Conservation (phyloP, 225 moss, liverwort and hornwort species). For the Straminergon stramineum region DNA sequence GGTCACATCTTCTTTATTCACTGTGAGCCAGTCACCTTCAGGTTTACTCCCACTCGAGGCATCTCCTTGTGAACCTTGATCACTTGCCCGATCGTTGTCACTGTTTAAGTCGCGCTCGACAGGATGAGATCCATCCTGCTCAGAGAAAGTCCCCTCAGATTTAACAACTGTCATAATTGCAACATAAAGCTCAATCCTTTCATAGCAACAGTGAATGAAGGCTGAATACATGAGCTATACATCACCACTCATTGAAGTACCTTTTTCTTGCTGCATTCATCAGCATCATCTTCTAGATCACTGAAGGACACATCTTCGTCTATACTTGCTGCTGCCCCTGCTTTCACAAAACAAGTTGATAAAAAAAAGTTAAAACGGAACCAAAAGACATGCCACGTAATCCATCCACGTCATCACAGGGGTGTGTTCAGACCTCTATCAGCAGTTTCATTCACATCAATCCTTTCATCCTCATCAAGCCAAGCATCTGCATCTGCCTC, state of each 20-base stretch:
- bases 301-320: constrained; percentile 96
- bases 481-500: constrained; percentile 83
- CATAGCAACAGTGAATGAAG: not conserved
- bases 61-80: constrained; percentile 22
- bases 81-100: constrained; percentile 3
- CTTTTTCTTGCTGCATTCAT: constrained; percentile 32
- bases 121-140: constrained; percentile 27
- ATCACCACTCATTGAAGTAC: constrained; percentile 12
- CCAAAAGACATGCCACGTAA: not conserved
- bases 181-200: constrained; percentile 10
- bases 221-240: not conserved
- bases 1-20: constrained; percentile 74
- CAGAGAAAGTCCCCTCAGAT: constrained; percentile 10
- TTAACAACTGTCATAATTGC: constrained; percentile 5
- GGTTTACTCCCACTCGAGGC: constrained; percentile 34
- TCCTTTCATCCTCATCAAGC: constrained; percentile 68
- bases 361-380: not conserved
- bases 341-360: not conserved
- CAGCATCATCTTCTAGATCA: constrained; percentile 83
- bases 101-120: not conserved
- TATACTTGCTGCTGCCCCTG: constrained; percentile 33
- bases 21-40: constrained; percentile 87
- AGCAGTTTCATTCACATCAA: constrained; percentile 26
- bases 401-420: not conserved
- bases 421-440: constrained; percentile 11